Evolutionary conservation across 768 basidiomycete genomes (phyloP), one percentile per base, ranked within the genome.

Genomic region (Amanita subjunquillea): DNA sequence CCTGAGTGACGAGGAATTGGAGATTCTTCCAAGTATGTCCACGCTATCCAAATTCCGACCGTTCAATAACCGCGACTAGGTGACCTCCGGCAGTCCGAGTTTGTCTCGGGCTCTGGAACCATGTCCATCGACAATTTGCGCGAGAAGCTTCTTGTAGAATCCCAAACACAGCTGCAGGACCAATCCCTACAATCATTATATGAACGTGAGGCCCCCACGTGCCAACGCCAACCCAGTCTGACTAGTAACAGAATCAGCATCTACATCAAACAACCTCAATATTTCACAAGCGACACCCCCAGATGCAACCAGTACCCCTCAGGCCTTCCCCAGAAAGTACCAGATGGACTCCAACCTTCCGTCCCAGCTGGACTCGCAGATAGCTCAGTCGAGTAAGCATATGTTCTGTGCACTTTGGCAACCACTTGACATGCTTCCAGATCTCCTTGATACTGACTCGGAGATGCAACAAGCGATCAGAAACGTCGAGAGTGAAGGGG

Each of bases 401-500:
- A 38, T 10, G 13, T 20, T 38, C 13, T 17, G 9, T 39, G 6
- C 15, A 12, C 9, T 34, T 17, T 6, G 48, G 40, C 40, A 32
- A 23, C 22, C 58, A 42, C 32, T 52, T 63, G 9, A 55, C 38
- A n/a, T 51, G 15, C 23, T 39, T 4, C 10, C 42, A 87, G 84
- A 87, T 67, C 69, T 86, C 13, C 63, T 87, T 52, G 83, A 85
- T 20, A 74, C 78, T 51, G 81, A 87, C 58, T 82, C 83, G 2
- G 83, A 83, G 58, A 87, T 87, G 85, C 81, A 80, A 50, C 73
- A 76, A 49, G 78, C 72, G 8, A 77, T 87, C 59, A 71, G 76
- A 27, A 77, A 71, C 20, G 60, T 80, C 53, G 76, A 79, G 50
- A 79, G 73, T 58, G 79, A 70, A 56, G 80, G 78, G 36, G 51